Evolutionary conservation across 441 rosid genomes (phyloP).

Genomic region (Mallotus repandus): DNA sequence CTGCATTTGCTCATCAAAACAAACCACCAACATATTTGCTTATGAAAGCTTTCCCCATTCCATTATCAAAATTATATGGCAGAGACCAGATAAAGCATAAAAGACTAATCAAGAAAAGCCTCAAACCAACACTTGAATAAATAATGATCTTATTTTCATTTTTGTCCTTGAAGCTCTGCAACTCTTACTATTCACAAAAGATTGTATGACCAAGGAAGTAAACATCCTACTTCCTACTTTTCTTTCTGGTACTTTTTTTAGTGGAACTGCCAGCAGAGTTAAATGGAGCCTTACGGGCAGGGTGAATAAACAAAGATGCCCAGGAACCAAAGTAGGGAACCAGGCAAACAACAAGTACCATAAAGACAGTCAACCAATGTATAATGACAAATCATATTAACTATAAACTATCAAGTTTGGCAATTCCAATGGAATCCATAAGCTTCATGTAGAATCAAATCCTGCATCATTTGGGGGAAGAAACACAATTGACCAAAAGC

Average conservation of each 20-base stretch:
- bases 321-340: constrained; percentile 92
- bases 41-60: not conserved
- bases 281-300: constrained; percentile 34
- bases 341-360: constrained; percentile 71
- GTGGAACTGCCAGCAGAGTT: constrained; percentile 33
- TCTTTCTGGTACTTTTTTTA: constrained; percentile 37
- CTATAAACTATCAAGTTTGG: not conserved
- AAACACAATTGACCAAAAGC: not conserved
- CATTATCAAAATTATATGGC: not conserved
- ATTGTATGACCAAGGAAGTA: constrained; percentile 2
- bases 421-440: not conserved
- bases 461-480: constrained; percentile 1
- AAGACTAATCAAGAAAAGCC: not conserved
- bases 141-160: constrained; percentile 33
- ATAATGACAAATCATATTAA: not conserved
- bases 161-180: constrained; percentile 59
- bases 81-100: not conserved
- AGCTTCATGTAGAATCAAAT: not conserved
- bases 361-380: not conserved
- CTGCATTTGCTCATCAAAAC: not conserved
- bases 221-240: constrained; percentile 41
- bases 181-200: constrained; percentile 34
- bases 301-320: constrained; percentile 55
- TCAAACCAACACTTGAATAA: constrained; percentile 10
- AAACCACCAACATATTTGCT: not conserved